These are phyloP conservation scores for Peronospora belbahrii DNA, from an alignment of 352 stramenopile genomes.

Conservation along the genomic window DNA sequence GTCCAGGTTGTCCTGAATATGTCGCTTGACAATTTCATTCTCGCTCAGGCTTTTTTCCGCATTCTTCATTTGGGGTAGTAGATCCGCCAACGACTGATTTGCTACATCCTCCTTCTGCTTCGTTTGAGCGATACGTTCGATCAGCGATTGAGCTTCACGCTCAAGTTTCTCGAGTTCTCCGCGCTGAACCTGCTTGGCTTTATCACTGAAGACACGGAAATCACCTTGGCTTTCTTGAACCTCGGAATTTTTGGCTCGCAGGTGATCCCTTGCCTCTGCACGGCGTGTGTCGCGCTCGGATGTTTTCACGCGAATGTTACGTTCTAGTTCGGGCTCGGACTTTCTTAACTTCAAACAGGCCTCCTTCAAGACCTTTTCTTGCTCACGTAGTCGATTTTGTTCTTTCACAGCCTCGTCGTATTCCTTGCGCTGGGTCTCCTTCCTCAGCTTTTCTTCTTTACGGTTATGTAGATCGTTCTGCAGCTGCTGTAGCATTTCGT, in stretches of 20 bases:
- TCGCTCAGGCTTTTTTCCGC: constrained; percentile 33
- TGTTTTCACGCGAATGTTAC: constrained; percentile 36
- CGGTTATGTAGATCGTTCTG: constrained; percentile 58
- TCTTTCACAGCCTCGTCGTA: constrained; percentile 47
- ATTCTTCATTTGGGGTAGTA: constrained; percentile 41
- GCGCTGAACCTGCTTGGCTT: constrained; percentile 32
- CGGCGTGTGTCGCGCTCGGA: constrained; percentile 33
- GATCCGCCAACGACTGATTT: constrained; percentile 31
- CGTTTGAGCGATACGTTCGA: constrained; percentile 32
- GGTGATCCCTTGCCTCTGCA: constrained; percentile 15
- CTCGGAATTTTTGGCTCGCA: constrained; percentile 27
- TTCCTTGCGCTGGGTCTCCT: constrained; percentile 45
- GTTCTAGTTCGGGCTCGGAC: constrained; percentile 33
- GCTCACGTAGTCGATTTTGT: constrained; percentile 42
- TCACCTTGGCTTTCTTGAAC: constrained; percentile 40
- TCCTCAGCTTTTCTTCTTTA: constrained; percentile 41
- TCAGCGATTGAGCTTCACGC: constrained; percentile 33
- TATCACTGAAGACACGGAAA: constrained; percentile 35
- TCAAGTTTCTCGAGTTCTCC: constrained; percentile 36
- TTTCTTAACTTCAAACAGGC: constrained; percentile 29
- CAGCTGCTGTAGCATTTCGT: constrained; percentile 45
- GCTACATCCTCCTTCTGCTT: constrained; percentile 36
- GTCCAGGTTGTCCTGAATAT: constrained; percentile 76
- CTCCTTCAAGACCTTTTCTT: constrained; percentile 54
- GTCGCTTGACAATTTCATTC: constrained; percentile 52